Conservation (phyloP, 495 filamentous ascomycete genomes). For the Hypoxylon cercidicola region DNA sequence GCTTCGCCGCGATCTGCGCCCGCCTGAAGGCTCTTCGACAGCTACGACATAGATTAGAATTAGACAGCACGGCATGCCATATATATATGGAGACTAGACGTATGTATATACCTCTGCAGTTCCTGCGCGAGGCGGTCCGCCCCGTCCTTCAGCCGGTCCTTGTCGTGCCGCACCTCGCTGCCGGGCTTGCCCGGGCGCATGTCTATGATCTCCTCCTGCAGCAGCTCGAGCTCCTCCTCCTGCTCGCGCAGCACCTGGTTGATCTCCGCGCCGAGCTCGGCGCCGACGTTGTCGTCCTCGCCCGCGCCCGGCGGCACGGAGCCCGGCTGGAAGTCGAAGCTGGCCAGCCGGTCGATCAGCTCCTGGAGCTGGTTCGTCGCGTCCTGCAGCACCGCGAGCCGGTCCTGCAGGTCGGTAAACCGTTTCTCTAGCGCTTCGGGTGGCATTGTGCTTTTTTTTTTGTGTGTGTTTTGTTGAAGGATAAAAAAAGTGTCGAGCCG, state of each 20-base stretch:
- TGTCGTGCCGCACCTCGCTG: conserved; percentile 62
- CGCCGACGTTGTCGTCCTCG: conserved; percentile 69
- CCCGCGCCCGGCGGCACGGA: conserved; percentile 61
- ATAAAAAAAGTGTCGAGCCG: conserved; percentile 12
- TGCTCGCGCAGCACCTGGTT: conserved; percentile 83
- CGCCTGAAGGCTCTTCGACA: conserved; percentile 80
- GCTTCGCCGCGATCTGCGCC: conserved; percentile 84
- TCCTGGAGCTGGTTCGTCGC: conserved; percentile 73
- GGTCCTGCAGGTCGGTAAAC: conserved; percentile 70
- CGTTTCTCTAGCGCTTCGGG: conserved; percentile 71
- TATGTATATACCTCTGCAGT: conserved; percentile 67
- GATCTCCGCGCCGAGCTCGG: conserved; percentile 86
- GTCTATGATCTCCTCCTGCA: conserved; percentile 81
- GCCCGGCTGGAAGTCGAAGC: conserved; percentile 72
- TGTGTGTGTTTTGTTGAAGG: neutral
- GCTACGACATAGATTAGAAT: conserved; percentile 52
- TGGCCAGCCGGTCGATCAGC: conserved; percentile 79
- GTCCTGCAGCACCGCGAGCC: conserved; percentile 74
- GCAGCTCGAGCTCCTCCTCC: conserved; percentile 85
- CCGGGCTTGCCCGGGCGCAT: conserved; percentile 59
- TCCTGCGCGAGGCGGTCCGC: conserved; percentile 72
- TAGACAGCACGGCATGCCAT: conserved; percentile 4
- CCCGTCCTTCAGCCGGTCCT: conserved; percentile 69
- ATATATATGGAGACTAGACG: conserved; percentile 29
- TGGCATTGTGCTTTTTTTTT: conserved; percentile 58